Evolutionary conservation across 768 basidiomycete species (phyloP), one percentile per base, ranked within the genome.

Genomic region (Mrakia hoshinonis): DNA sequence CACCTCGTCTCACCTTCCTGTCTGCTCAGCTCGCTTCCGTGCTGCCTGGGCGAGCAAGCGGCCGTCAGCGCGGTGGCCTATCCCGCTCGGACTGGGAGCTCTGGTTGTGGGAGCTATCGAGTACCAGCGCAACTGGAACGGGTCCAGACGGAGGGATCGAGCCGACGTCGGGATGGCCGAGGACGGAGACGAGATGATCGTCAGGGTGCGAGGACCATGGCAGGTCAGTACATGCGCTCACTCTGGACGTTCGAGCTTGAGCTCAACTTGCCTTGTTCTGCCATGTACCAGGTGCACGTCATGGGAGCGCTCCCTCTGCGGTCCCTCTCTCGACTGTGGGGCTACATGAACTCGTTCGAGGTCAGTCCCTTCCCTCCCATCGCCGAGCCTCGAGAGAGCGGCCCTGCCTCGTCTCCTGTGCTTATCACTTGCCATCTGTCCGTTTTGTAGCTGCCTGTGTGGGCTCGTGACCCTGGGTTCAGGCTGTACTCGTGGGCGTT

Each of bases 321-420:
- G 51, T 92, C 92, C 73, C 86, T 97, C 78, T 98, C 95, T n/a
- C 88, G 94, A 1, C 80, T 98, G 6, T 98, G 95, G 93, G 96
- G 96, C 7, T 94, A 93, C 79, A 76, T 98, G 73, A 99, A 97
- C 82, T 90, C 89, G 1, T 84, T 94, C 74, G 89, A 92, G 72
- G 72, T 68, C 2, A 13, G 72, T 63, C 34, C 31, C 22, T 34
- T 39, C 34, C 34, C 15, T 52, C 31, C 60, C 48, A 5, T 26
- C n/a, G 26, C 36, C 15, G 20, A 4, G 20, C 20, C 24, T 11
- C 10, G 3, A 26, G 24, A 6, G 12, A 20, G 51, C 18, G 15
- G 36, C 9, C 11, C 12, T 22, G 31, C 29, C 38, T n/a, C 10
- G 18, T 12, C n/a, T 13, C 18, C 67, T 39, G 12, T 68, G 22